Conservation (phyloP, 2,329 filamentous ascomycete species). For the Parafenestella ontariensis region DNA sequence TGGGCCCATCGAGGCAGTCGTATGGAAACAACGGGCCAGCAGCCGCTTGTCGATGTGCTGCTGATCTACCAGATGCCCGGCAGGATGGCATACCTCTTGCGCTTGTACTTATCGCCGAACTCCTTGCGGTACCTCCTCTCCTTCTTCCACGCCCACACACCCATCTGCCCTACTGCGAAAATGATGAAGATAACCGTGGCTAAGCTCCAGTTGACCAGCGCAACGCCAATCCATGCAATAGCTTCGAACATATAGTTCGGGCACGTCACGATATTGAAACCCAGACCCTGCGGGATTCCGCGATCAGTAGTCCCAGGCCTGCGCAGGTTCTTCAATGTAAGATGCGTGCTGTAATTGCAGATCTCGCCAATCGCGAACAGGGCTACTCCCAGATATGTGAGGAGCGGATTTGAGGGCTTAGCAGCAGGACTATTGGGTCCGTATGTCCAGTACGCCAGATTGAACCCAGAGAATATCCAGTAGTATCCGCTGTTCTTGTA, state of each 20-base stretch:
- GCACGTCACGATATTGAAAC: slow-evolving; percentile 87
- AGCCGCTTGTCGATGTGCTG: not conserved
- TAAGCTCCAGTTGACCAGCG: slow-evolving; percentile 79
- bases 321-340: slow-evolving; percentile 78
- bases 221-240: slow-evolving; percentile 83
- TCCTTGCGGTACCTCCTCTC: slow-evolving; percentile 88
- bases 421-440: slow-evolving; percentile 74
- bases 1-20: not conserved
- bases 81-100: slow-evolving; percentile 84
- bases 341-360: slow-evolving; percentile 80
- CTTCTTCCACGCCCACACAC: slow-evolving; percentile 87
- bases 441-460: slow-evolving; percentile 87
- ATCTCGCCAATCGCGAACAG: slow-evolving; percentile 81
- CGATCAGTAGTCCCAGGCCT: slow-evolving; percentile 79
- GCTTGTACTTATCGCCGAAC: slow-evolving; percentile 93
- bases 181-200: slow-evolving; percentile 77
- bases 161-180: slow-evolving; percentile 81
- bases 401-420: slow-evolving; percentile 53
- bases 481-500: slow-evolving; percentile 96
- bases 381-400: slow-evolving; percentile 67
- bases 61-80: slow-evolving; percentile 71
- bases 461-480: slow-evolving; percentile 82
- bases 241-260: slow-evolving; percentile 98
- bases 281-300: slow-evolving; percentile 84
- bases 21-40: not conserved